phyloP scores from a whole-genome alignment of 192 early-diverging fungal genomes.

The Backusella tuberculispora region DNA sequence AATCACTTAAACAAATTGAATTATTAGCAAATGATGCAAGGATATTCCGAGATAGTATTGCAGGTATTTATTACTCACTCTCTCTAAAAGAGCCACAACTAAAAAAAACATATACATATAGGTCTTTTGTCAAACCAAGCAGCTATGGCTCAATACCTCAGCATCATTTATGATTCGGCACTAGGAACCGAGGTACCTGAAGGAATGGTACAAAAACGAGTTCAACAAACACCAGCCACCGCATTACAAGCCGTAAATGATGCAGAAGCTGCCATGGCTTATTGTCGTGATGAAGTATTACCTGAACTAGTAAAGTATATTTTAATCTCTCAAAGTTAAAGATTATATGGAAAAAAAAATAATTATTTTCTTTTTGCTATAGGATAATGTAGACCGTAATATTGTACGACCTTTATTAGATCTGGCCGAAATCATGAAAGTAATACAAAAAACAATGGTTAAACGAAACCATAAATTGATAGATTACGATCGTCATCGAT shows the following conservation, averaged over 20 bases:
- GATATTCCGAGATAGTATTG: conserved; percentile 66
- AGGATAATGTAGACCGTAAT: conserved; percentile 75
- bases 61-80: conserved; percentile 31
- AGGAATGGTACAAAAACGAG: conserved; percentile 49
- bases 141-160: conserved; percentile 26
- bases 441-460: conserved; percentile 80
- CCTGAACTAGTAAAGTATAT: conserved; percentile 61
- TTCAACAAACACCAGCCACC: conserved; percentile 48
- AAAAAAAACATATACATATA: background rate
- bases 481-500: conserved; percentile 89
- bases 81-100: too few relatives aligned
- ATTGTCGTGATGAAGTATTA: conserved; percentile 58
- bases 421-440: conserved; percentile 71
- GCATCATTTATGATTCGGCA: conserved; percentile 28
- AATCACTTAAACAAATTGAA: conserved; percentile 56
- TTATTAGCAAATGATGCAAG: conserved; percentile 67
- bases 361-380: background rate
- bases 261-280: conserved; percentile 51
- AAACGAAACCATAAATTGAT: conserved; percentile 92
- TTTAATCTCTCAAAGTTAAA: too few relatives aligned
- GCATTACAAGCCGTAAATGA: conserved; percentile 53
- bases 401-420: conserved; percentile 81
- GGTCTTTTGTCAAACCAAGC: conserved; percentile 36
- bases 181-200: conserved; percentile 50
- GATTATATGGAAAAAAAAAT: background rate